A percentile compares a stretch with the other conserved stretches of the same genome.
phyloP scores from a whole-genome alignment of 2,329 filamentous ascomycete genomes.

The Xylaria sp. region DNA sequence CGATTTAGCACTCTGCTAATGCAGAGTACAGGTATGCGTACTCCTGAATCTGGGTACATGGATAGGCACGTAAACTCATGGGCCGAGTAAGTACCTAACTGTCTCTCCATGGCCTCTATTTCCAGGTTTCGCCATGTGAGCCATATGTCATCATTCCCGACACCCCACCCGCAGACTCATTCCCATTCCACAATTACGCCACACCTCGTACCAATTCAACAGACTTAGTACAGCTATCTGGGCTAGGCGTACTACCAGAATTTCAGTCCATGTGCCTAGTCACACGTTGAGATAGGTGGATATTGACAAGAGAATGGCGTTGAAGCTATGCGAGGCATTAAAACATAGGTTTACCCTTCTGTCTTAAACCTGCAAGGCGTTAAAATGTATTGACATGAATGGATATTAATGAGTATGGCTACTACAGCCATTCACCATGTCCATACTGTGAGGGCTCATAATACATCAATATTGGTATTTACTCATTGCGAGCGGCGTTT shows the following conservation, averaged over 20 bases:
- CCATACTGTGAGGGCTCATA: conserved; percentile 17
- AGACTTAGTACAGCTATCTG: too few species aligned
- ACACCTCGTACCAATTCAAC: too few species aligned
- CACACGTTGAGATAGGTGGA: not conserved
- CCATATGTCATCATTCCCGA: too few species aligned
- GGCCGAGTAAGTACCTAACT: not conserved
- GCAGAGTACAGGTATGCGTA: not conserved
- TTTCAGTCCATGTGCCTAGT: too few species aligned
- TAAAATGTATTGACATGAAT: conserved; percentile 13
- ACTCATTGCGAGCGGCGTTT: not conserved
- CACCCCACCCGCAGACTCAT: too few species aligned
- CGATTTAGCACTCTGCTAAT: not conserved
- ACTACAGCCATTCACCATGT: not conserved
- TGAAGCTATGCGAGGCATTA: not conserved
- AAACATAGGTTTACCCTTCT: not conserved
- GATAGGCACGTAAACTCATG: not conserved
- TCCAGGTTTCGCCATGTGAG: not conserved
- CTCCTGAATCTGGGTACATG: not conserved
- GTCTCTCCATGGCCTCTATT: not conserved
- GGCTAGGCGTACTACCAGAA: too few species aligned
- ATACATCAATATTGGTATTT: conserved; percentile 20
- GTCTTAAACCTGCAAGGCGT: not conserved
- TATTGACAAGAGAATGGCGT: not conserved
- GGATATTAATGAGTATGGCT: not conserved
- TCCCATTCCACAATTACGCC: too few species aligned